Base-by-base conservation (phyloP, 164 flowering plant species). In the Stephania japonica region DNA sequence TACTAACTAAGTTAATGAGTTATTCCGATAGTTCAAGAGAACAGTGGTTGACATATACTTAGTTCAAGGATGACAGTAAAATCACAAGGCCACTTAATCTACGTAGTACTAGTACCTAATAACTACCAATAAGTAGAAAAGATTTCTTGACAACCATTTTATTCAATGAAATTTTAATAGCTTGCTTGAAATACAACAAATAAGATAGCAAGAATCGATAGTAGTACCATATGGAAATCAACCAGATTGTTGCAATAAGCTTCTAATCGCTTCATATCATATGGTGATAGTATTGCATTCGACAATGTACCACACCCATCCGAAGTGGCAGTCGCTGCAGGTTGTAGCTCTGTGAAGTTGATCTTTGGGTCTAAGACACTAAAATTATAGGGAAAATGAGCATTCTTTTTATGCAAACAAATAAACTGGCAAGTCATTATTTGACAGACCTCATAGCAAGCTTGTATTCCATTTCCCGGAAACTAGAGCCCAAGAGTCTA, bases 361-460 rank as follows among this genome's bases (percentile, higher is more conserved):
- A 87, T 82, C 78, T 87, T 91, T 23, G 98, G 97, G 77, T 90
- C 97, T 84, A 96, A 75, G 47, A 96, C 67, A 56, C 99, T 93
- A 84, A 76, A 5, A 76, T 43, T 43, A 76, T 14, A 61, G 21
- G 50, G 26, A 47, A 67, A n/a, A 78, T 81, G 25, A 84, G 77
- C 47, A 75, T 38, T 70, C 16, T 24, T 32, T 56, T 16, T 18
- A 59, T n/a, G 43, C 32, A 59, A 62, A 61, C 8, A 3, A 41
- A 38, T 11, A 72, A 11, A 6, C 11, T 16, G 70, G 41, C 3
- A 50, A 4, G 24, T 68, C 21, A 6, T 21, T 38, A 56, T 56
- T 56, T 56, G 62, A 74, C 89, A 75, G 27, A 93, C 99, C 97
- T 96, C 94, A 93, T 87, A 4, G 93, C 90, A 80, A 96, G 97